Evolutionary conservation across 2,329 filamentous ascomycete genomes (phyloP), one percentile per base, ranked within the genome.

Genomic region (Paraphoma chrysanthemicola): DNA sequence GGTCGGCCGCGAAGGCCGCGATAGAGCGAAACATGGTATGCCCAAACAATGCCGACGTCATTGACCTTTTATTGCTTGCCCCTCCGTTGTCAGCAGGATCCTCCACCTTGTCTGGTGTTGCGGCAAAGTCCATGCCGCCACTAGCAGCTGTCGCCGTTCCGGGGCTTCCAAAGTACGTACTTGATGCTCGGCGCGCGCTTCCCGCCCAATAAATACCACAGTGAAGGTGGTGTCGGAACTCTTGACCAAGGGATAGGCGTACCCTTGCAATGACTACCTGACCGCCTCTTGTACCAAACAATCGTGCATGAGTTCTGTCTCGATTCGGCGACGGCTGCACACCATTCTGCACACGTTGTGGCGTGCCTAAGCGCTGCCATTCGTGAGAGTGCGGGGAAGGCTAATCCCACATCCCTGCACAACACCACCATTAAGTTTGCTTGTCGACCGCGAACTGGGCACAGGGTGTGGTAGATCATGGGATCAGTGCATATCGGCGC

Each of bases 361-460:
- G 56, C 50, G 56, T 51, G 49, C 48, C 43, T 42, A 57, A 57
- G 51, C 56, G 56, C 56, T 36, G 45, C 55, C 28, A 50, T 57
- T 48, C 44, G 53, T 33, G 39, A 41, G 42, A 50, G 44, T 56
- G 53, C 53, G 53, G 53, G 53, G 53, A 48, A 48, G 18, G 16
- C 50, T 41, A 3, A 16, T 16, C 28, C 4, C 33, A 36, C 45
- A 51, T 48, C 51, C 51, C 30, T 51, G 47, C 30, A 17, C 17
- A 42, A 48, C 51, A 51, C 44, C 43, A 44, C 29, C 51, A 51
- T 39, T n/a, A 7, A 51, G 36, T 31, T 18, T 11, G 11, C 17
- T 14, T 39, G 14, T 29, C 30, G 23, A 33, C 39, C 36, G 39
- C 38, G 28, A 44, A 23, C 48, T 44, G 41, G 29, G 39, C 48